phyloP scores from a whole-genome alignment of 1,139 yeast species.

The Geotrichum citri-aurantii region DNA sequence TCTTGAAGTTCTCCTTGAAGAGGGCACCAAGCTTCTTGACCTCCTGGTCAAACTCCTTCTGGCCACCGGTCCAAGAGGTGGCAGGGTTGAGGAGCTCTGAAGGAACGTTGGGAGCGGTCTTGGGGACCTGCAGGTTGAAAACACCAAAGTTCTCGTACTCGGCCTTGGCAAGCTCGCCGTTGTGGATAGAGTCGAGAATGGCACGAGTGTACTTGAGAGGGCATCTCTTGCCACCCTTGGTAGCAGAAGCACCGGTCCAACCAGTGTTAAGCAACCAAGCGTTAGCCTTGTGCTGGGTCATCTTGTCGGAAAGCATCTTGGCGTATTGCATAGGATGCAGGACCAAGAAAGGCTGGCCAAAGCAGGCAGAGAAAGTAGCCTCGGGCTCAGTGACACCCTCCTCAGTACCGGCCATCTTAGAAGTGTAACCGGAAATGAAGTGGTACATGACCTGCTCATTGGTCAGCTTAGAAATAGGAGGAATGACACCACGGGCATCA shows the following conservation, averaged over 20 bases:
- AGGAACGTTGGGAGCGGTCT: slow-evolving; percentile 76
- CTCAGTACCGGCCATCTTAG: slow-evolving; percentile 99
- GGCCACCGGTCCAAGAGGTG: slow-evolving; percentile 73
- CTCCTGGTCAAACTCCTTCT: slow-evolving; percentile 60
- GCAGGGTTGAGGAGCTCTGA: slow-evolving; percentile 81
- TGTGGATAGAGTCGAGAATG: slow-evolving; percentile 88
- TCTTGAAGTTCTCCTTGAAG: slow-evolving; percentile 81
- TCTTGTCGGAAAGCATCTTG: slow-evolving; percentile 91
- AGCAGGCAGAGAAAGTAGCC: slow-evolving; percentile 97
- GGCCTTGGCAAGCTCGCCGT: slow-evolving; percentile 76
- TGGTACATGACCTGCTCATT: slow-evolving; percentile 98
- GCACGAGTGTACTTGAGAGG: slow-evolving; percentile 98
- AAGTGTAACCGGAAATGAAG: slow-evolving; percentile 96
- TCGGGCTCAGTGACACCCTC: slow-evolving; percentile 98
- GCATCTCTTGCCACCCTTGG: slow-evolving; percentile 95
- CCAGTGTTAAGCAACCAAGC: slow-evolving; percentile 99
- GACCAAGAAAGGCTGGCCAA: slow-evolving; percentile 98
- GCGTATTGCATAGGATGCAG: slow-evolving; percentile 98
- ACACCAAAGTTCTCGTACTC: slow-evolving; percentile 81
- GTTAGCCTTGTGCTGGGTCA: slow-evolving; percentile 77
- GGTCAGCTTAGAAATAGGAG: slow-evolving; percentile 91
- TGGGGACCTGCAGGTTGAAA: slow-evolving; percentile 86
- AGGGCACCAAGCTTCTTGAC: slow-evolving; percentile 67
- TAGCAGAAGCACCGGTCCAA: slow-evolving; percentile 94
- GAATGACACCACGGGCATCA: slow-evolving; percentile 97